Evolutionary conservation across 345 rosid genomes (phyloP).

Genomic region (rapeseed (Brassica napus)): Da-Ae NC_063445.1:54133001-54133500

Average conservation of each 20-base stretch:
- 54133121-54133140: not conserved
- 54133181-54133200: not conserved
- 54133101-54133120: not conserved
- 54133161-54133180: not conserved
- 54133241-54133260: not conserved
- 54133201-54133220: not conserved
- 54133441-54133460: not conserved
- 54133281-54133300: not conserved
- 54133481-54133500: not conserved
- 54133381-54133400: not conserved
- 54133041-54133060: conserved; percentile 3
- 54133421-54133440: not conserved
- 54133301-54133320: conserved; percentile 4
- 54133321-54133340: not conserved
- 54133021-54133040: not conserved
- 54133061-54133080: not conserved
- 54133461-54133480: not conserved
- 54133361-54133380: not conserved
- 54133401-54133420: not conserved
- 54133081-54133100: no score
- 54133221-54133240: not conserved
- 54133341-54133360: not conserved
- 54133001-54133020: conserved; percentile 1
- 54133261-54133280: conserved; percentile 1
- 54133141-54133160: not conserved